Percentiles rank a stretch among this genome's conserved stretches.
These are phyloP conservation scores for Rhypophila decipiens DNA, from an alignment of 495 filamentous ascomycete species.

Conservation along the genomic window DNA sequence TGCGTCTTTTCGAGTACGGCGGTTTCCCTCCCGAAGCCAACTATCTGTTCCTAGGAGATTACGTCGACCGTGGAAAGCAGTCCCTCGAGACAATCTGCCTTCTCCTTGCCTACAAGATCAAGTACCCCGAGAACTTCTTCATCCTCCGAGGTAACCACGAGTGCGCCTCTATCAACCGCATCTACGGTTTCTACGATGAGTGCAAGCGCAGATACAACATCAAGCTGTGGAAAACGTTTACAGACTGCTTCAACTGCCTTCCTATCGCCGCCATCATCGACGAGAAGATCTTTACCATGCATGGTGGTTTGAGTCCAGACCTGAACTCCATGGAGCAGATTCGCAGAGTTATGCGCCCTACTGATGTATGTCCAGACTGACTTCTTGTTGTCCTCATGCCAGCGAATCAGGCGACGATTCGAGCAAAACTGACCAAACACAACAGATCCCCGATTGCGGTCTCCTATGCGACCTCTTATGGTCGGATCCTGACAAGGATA, in stretches of 20 bases:
- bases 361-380: conserved; percentile 62
- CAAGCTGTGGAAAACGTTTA: conserved; percentile 99
- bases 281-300: conserved; percentile 99
- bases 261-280: conserved; percentile 99
- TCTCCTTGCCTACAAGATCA: conserved; percentile 98
- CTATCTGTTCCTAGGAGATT: conserved; percentile 98
- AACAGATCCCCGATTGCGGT: conserved; percentile 94
- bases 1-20: conserved; percentile 97
- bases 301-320: conserved; percentile 94
- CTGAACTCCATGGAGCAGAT: conserved; percentile 99
- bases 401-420: too few relatives aligned
- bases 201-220: conserved; percentile 99
- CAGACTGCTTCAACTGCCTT: conserved; percentile 99
- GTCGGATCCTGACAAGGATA: conserved; percentile 99
- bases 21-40: conserved; percentile 98
- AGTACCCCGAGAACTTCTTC: conserved; percentile 99
- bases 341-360: conserved; percentile 95
- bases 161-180: conserved; percentile 99
- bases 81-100: conserved; percentile 99
- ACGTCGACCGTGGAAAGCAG: conserved; percentile 98
- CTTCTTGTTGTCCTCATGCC: too few relatives aligned
- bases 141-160: conserved; percentile 98
- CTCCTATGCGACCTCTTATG: conserved; percentile 95
- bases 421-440: conserved; percentile 25
- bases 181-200: conserved; percentile 99